Evolutionary conservation across 495 filamentous ascomycete genomes (phyloP).

Genomic region (Penicillium steckii): DNA sequence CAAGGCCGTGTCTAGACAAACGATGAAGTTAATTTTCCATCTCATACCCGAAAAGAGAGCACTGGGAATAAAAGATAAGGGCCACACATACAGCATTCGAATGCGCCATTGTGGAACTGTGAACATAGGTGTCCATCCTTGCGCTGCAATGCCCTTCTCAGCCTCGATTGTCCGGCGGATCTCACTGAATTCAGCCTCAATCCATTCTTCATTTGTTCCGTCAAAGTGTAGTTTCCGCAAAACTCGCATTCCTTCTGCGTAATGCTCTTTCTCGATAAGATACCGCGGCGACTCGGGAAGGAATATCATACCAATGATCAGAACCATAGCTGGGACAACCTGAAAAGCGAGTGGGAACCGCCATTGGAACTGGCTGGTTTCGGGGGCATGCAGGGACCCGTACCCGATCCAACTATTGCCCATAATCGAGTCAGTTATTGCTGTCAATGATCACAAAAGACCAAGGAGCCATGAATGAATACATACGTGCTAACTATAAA

Average conservation of each 20-base stretch:
- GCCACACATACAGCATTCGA: slow-evolving; percentile 40
- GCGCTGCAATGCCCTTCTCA: slow-evolving; percentile 41
- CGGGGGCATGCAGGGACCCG: slow-evolving; percentile 44
- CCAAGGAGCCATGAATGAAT: not conserved
- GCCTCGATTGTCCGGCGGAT: slow-evolving; percentile 49
- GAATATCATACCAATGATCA: slow-evolving; percentile 49
- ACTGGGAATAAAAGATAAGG: slow-evolving; percentile 13
- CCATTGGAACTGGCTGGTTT: slow-evolving; percentile 50
- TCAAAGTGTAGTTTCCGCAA: slow-evolving; percentile 51
- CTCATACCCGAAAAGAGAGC: slow-evolving; percentile 9
- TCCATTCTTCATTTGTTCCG: slow-evolving; percentile 49
- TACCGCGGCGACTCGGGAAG: slow-evolving; percentile 56
- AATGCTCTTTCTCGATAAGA: slow-evolving; percentile 49
- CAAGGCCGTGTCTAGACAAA: slow-evolving; percentile 30
- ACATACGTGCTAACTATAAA: slow-evolving; percentile 51
- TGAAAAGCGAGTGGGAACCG: slow-evolving; percentile 56
- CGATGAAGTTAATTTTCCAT: not conserved
- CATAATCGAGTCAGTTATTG: slow-evolving; percentile 1
- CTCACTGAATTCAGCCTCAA: slow-evolving; percentile 45
- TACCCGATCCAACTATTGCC: slow-evolving; percentile 55
- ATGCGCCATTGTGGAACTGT: slow-evolving; percentile 49
- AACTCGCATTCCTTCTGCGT: slow-evolving; percentile 44
- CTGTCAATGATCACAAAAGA: not conserved
- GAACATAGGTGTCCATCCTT: slow-evolving; percentile 53
- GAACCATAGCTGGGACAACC: slow-evolving; percentile 41